These are phyloP conservation scores for Stemphylium beticola DNA, from an alignment of 2,329 filamentous ascomycete species.

Conservation along the genomic window DNA sequence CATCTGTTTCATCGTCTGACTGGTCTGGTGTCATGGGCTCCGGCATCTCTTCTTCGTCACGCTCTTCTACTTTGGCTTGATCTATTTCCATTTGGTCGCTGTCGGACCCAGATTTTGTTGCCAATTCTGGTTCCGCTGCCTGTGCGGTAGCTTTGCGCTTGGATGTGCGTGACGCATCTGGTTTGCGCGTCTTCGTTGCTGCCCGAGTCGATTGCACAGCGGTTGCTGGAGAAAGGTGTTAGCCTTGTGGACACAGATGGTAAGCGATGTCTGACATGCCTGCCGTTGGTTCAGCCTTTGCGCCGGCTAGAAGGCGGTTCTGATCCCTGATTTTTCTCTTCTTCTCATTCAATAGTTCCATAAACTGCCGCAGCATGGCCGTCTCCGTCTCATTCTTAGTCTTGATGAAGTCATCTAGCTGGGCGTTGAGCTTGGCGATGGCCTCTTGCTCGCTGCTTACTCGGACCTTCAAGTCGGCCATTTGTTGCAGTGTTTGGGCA, in stretches of 20 bases:
- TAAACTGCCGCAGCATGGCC: conserved; percentile 71
- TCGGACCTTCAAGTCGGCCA: conserved; percentile 53
- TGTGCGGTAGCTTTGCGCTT: conserved; percentile 45
- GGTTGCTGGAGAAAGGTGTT: conserved; percentile 25
- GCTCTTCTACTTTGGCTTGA: conserved; percentile 34
- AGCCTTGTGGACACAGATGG: not conserved
- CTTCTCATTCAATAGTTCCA: conserved; percentile 75
- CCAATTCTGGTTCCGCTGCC: conserved; percentile 28
- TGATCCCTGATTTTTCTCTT: conserved; percentile 80
- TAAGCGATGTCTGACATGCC: conserved; percentile 26
- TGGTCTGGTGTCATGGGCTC: conserved; percentile 43
- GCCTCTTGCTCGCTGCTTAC: conserved; percentile 60
- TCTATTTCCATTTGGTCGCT: conserved; percentile 45
- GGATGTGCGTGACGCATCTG: conserved; percentile 41
- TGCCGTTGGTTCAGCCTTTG: conserved; percentile 53
- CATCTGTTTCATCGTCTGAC: conserved; percentile 46
- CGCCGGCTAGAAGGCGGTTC: conserved; percentile 65
- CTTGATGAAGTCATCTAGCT: conserved; percentile 70
- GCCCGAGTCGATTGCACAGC: conserved; percentile 36
- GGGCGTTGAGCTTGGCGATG: conserved; percentile 64
- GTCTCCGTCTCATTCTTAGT: conserved; percentile 72
- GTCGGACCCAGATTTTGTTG: conserved; percentile 33
- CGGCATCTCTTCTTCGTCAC: conserved; percentile 30
- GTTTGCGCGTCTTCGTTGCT: conserved; percentile 35
- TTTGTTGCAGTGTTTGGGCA: conserved; percentile 53